phyloP scores from a whole-genome alignment of 495 filamentous ascomycete species.

The Xylaria acuta region DNA sequence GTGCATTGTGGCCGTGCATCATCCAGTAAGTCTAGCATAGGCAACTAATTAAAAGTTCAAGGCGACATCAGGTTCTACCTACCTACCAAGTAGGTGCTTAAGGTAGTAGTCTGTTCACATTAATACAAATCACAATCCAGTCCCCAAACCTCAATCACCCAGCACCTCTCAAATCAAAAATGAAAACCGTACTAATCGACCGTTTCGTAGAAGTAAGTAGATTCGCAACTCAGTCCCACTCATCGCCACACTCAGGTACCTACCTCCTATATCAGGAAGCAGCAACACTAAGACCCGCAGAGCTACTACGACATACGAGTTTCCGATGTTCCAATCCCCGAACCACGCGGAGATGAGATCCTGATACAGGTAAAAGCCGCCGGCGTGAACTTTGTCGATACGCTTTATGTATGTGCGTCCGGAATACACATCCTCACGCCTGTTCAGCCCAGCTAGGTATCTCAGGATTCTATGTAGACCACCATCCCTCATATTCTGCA shows the following conservation, averaged over 20 bases:
- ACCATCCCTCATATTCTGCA: neutral
- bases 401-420: neutral
- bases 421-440: neutral
- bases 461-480: neutral
- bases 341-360: neutral
- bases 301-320: neutral
- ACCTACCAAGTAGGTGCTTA: too few relatives aligned
- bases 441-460: neutral
- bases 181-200: neutral
- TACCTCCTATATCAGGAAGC: neutral
- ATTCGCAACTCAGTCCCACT: neutral
- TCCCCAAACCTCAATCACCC: neutral
- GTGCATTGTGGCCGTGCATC: too few relatives aligned
- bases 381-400: slow-evolving; percentile 1
- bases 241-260: too few relatives aligned
- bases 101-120: neutral
- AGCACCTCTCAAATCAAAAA: neutral
- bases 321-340: neutral
- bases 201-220: neutral
- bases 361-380: neutral
- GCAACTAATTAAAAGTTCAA: neutral
- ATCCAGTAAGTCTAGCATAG: too few relatives aligned
- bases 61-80: too few relatives aligned
- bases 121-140: neutral
- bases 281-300: neutral